Conservation (phyloP, 2,329 filamentous ascomycete genomes). For the Penicillium sp. region DNA sequence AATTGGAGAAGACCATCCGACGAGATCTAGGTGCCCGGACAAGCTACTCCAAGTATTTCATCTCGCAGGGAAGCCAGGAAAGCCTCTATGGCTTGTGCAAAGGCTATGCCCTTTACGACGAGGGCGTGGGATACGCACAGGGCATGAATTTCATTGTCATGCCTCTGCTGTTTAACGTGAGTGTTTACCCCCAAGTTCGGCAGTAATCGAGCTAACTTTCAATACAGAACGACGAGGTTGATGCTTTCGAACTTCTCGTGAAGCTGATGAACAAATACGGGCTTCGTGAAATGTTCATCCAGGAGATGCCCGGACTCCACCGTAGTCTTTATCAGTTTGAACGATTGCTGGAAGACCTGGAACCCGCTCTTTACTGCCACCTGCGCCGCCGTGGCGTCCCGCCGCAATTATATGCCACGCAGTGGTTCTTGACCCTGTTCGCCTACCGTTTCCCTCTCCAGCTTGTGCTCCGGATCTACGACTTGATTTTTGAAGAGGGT, state of each 20-base stretch:
- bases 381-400: conserved; percentile 84
- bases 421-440: conserved; percentile 99
- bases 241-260: conserved; percentile 92
- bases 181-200: conserved; percentile 31
- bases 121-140: conserved; percentile 93
- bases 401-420: conserved; percentile 92
- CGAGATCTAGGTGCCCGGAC: conserved; percentile 90
- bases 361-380: conserved; percentile 94
- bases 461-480: conserved; percentile 93
- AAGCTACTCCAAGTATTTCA: conserved; percentile 94
- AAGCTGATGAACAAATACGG: conserved; percentile 97
- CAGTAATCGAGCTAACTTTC: conserved; percentile 8
- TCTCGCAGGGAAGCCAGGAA: conserved; percentile 88
- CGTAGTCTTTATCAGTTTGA: conserved; percentile 95
- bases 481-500: conserved; percentile 91
- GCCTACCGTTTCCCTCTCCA: conserved; percentile 97
- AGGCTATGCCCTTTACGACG: conserved; percentile 93
- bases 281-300: conserved; percentile 86
- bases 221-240: conserved; percentile 85
- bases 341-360: conserved; percentile 86
- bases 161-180: conserved; percentile 90
- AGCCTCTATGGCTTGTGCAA: conserved; percentile 95
- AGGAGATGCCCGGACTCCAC: conserved; percentile 96
- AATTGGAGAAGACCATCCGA: conserved; percentile 88
- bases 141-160: conserved; percentile 99